Evolutionary conservation across 768 basidiomycete genomes (phyloP).

Genomic region (Collybiopsis luxurians): DNA sequence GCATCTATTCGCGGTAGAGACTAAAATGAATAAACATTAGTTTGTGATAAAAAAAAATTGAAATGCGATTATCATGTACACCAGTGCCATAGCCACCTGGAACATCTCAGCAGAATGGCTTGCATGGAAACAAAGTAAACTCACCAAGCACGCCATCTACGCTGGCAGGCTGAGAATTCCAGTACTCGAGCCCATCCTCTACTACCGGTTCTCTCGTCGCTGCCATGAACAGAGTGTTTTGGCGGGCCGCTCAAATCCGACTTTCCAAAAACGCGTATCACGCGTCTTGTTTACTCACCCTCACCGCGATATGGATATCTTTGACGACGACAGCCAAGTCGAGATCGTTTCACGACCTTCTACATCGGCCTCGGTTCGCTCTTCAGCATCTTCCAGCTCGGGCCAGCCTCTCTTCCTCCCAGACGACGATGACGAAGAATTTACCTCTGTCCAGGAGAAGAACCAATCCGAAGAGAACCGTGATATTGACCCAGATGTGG

Average conservation of each 20-base stretch:
- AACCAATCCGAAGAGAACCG: conserved; percentile 26
- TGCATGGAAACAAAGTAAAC: not conserved
- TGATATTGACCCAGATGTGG: conserved; percentile 41
- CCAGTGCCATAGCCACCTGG: conserved; percentile 30
- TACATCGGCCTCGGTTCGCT: not conserved
- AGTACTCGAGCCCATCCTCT: conserved; percentile 81
- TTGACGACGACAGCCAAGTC: conserved; percentile 41
- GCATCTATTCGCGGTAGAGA: conserved; percentile 89
- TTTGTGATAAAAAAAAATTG: not conserved
- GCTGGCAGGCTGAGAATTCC: conserved; percentile 62
- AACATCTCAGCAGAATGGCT: not conserved
- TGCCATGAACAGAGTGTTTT: conserved; percentile 1
- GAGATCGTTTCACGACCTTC: conserved; percentile 11
- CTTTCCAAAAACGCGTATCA: conserved; percentile 8
- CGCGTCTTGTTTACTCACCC: not conserved
- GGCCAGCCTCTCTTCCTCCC: conserved; percentile 50
- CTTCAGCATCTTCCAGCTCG: not conserved
- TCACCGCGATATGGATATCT: conserved; percentile 41
- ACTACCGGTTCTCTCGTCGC: conserved; percentile 46
- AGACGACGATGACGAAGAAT: conserved; percentile 45
- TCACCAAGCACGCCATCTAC: conserved; percentile 6
- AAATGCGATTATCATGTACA: conserved; percentile 16
- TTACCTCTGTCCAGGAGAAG: conserved; percentile 25
- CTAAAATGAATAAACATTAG: conserved; percentile 34
- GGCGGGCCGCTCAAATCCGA: not conserved